Conservation (phyloP, 306 rosid genomes). For the Malus asiatica region DNA sequence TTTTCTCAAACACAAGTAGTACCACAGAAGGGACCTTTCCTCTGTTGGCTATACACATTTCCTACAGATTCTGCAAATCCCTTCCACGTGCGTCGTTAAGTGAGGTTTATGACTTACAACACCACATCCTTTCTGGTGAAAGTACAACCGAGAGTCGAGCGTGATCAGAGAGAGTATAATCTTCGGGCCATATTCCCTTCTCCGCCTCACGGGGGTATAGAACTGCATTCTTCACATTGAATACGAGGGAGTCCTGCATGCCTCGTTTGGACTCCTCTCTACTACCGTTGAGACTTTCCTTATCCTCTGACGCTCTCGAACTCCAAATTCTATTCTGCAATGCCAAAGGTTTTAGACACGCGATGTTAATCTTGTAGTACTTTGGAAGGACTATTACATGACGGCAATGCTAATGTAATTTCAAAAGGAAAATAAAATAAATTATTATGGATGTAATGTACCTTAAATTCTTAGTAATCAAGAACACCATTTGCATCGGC, state of each 20-base stretch:
- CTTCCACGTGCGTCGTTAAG: neutral
- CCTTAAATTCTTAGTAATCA: constrained; percentile 70
- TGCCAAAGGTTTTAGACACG: neutral
- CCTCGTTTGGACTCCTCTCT: constrained; percentile 19
- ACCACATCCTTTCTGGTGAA: constrained; percentile 45
- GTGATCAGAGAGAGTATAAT: constrained; percentile 88
- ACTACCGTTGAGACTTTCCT: constrained; percentile 28
- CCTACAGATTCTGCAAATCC: neutral
- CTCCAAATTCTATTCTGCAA: constrained; percentile 72
- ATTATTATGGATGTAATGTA: constrained; percentile 16
- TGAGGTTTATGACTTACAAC: constrained; percentile 18
- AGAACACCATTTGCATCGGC: constrained; percentile 63
- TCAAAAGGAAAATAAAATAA: neutral
- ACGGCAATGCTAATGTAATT: neutral
- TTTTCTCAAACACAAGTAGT: neutral
- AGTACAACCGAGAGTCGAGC: constrained; percentile 58
- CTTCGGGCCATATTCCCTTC: constrained; percentile 78
- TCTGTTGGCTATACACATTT: neutral
- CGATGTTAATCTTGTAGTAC: neutral
- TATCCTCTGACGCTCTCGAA: constrained; percentile 34
- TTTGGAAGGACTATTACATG: neutral
- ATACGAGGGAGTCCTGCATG: constrained; percentile 40
- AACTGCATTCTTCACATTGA: constrained; percentile 64
- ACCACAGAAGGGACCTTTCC: neutral
- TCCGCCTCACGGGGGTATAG: constrained; percentile 69